Conservation (phyloP, 2,329 filamentous ascomycete genomes). For the Ophiostoma ips region DNA sequence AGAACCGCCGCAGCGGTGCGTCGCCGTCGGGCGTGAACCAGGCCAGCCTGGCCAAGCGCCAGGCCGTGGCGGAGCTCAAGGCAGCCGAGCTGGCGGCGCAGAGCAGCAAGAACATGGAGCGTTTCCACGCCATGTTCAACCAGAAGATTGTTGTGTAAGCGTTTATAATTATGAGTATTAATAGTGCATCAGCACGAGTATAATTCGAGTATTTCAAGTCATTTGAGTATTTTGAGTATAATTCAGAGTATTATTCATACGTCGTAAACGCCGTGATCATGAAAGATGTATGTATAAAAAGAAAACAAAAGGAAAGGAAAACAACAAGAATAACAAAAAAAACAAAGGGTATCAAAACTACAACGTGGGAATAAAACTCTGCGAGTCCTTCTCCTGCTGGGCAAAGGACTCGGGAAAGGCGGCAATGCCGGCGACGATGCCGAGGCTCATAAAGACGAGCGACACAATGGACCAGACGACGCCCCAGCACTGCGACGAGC, state of each 20-base stretch:
- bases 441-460: constrained; percentile 54
- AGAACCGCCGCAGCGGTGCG: background rate
- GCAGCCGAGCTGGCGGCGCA: background rate
- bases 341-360: background rate
- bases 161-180: background rate
- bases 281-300: no score
- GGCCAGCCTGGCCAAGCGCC: constrained; percentile 1
- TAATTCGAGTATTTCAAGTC: no score
- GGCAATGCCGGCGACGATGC: constrained; percentile 63
- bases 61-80: constrained; percentile 1
- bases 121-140: constrained; percentile 7
- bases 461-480: constrained; percentile 65
- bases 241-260: no score
- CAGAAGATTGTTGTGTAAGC: constrained; percentile 9
- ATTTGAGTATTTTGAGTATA: no score
- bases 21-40: constrained; percentile 1
- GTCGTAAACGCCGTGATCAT: no score
- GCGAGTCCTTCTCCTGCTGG: constrained; percentile 54
- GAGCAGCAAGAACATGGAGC: background rate
- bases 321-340: background rate
- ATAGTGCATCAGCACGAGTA: background rate
- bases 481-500: constrained; percentile 70
- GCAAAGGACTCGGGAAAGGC: constrained; percentile 58
- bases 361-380: constrained; percentile 44
- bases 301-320: no score